Base-by-base conservation (phyloP, 331 rosid genomes). In the Stylosanthes scabra region DNA sequence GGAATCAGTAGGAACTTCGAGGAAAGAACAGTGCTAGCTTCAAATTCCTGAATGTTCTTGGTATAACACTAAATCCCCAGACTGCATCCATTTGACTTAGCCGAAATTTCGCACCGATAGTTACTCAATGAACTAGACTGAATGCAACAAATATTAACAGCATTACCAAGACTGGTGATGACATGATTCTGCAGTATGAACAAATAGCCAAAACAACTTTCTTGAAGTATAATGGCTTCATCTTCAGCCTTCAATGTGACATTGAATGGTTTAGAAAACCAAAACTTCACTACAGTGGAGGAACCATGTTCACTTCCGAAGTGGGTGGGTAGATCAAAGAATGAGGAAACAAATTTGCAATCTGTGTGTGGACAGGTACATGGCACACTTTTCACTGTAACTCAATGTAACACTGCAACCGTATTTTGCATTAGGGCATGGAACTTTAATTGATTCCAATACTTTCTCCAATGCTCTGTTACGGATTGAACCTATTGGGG, bases 401-500 rank as follows among this genome's bases (percentile, higher is more conserved):
- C 29, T 40, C 13, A 82, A 59, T 41, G 10, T 70, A 58, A 71
- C 83, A 40, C 14, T 76, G 80, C 97, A 91, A 27, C 97, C 95
- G 61, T 82, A 68, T 42, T 47, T 57, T 3, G 71, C 47, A 78
- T 91, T 79, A 6, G 9, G 54, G 78, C 97, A 91, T 15, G 77
- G 20, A 31, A 84, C 46, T 78, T 75, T 66, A 28, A 86, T 77
- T 12, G 89, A 78, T 65, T 87, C 89, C 37, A 89, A 37, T 40
- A 89, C 78, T 64, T 76, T 84, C 82, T 91, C 97, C 9, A 86
- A 46, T 47, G 90, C 86, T 15, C 82, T 82, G 74, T 90, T 85
- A 29, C 90, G 88, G 41, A 56, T 75, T 45, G 62, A 76, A 11
- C 87, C 89, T 72, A 85, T 84, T 31, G 88, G 79, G 61, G 14